Evolutionary conservation across 257 asterid species (phyloP).

Genomic region (Rauvolfia tetraphylla): DNA sequence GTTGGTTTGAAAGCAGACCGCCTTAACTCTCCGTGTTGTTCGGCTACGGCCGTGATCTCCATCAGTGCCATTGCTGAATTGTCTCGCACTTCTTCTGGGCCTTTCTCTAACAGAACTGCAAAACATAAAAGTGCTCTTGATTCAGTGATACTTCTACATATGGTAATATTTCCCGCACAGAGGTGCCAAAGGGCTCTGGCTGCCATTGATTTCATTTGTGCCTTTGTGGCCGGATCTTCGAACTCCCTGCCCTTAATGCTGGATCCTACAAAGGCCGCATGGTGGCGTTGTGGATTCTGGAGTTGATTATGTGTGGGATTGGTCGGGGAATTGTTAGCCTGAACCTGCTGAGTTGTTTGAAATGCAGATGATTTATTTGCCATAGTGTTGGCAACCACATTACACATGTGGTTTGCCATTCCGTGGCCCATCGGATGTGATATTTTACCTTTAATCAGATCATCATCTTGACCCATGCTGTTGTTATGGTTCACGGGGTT

Average conservation of each 20-base stretch:
- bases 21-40: conserved; percentile 46
- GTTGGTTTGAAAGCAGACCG: conserved; percentile 72
- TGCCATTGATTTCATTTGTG: conserved; percentile 30
- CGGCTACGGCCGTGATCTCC: conserved; percentile 75
- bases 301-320: background rate
- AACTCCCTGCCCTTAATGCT: conserved; percentile 32
- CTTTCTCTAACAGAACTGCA: conserved; percentile 47
- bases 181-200: conserved; percentile 29
- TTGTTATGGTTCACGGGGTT: background rate
- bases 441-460: background rate
- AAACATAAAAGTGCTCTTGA: conserved; percentile 29
- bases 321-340: background rate
- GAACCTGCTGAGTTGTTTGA: conserved; percentile 2
- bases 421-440: conserved; percentile 33
- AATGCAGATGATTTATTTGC: conserved; percentile 30
- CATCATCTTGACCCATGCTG: background rate
- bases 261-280: conserved; percentile 19
- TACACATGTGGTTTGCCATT: conserved; percentile 40
- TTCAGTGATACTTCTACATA: conserved; percentile 25
- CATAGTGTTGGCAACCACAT: conserved; percentile 38
- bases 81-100: conserved; percentile 52
- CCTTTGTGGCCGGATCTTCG: conserved; percentile 26
- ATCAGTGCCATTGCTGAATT: conserved; percentile 73
- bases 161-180: conserved; percentile 17
- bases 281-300: conserved; percentile 2